These are phyloP conservation scores for Protea cynaroides DNA, from an alignment of 164 flowering plant species.

Conservation along the genomic window DNA sequence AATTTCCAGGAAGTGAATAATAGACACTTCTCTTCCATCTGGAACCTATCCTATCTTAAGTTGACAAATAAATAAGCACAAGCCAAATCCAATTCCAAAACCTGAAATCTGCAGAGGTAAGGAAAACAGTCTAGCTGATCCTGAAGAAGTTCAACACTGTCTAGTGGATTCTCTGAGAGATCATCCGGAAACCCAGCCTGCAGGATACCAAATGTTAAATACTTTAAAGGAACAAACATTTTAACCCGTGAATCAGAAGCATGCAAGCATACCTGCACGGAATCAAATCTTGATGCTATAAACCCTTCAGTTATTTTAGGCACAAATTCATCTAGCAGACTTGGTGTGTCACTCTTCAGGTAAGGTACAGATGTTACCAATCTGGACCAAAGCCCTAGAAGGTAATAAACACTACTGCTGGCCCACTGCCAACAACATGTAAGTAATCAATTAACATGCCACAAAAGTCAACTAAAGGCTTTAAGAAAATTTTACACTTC, in stretches of 20 bases:
- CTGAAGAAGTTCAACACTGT: slow-evolving; percentile 93
- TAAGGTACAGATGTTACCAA: slow-evolving; percentile 95
- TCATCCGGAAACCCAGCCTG: slow-evolving; percentile 85
- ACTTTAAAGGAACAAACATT: not conserved
- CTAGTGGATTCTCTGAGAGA: slow-evolving; percentile 81
- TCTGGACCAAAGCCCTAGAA: slow-evolving; percentile 95
- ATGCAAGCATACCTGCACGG: slow-evolving; percentile 61
- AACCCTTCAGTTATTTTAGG: slow-evolving; percentile 93
- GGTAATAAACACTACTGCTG: slow-evolving; percentile 95
- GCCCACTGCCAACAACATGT: slow-evolving; percentile 73
- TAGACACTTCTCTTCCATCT: not conserved
- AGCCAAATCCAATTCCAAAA: slow-evolving; percentile 7
- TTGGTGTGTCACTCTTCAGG: slow-evolving; percentile 88
- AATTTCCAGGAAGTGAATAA: not conserved
- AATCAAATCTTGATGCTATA: slow-evolving; percentile 89
- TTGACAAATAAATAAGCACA: not conserved
- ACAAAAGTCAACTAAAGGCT: not conserved
- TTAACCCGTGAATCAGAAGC: slow-evolving; percentile 1
- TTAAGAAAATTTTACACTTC: not conserved
- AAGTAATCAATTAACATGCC: slow-evolving; percentile 10
- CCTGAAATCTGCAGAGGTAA: slow-evolving; percentile 89
- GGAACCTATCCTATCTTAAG: not conserved
- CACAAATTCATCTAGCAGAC: slow-evolving; percentile 90
- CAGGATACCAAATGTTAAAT: slow-evolving; percentile 1
- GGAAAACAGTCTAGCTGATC: slow-evolving; percentile 95